Conservation (phyloP, 805 yeast genomes). For the Cyberlindnera petersonii region DNA sequence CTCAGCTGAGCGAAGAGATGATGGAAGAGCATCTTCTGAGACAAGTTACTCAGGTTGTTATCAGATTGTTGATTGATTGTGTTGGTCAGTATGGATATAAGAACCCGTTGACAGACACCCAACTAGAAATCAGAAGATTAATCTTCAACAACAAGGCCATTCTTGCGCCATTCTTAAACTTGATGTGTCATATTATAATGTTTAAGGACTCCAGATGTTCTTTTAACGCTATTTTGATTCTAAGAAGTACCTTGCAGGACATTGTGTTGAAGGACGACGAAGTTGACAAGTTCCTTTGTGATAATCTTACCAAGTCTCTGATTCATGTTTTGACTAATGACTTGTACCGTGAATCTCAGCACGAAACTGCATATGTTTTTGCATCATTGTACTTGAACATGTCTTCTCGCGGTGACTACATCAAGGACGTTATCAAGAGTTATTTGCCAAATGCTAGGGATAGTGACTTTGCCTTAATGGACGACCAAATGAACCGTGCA, state of each 20-base stretch:
- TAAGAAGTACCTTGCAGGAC: slow-evolving; percentile 68
- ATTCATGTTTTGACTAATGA: slow-evolving; percentile 65
- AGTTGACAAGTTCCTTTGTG: slow-evolving; percentile 60
- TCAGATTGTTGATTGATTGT: slow-evolving; percentile 78
- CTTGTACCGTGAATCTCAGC: slow-evolving; percentile 79
- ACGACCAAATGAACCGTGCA: slow-evolving; percentile 57
- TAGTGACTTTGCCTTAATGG: slow-evolving; percentile 60
- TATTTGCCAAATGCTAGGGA: slow-evolving; percentile 52
- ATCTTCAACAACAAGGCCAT: slow-evolving; percentile 62
- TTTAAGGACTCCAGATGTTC: slow-evolving; percentile 91
- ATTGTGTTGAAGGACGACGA: slow-evolving; percentile 65
- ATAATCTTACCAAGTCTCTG: slow-evolving; percentile 65
- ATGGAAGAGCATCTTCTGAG: slow-evolving; percentile 93
- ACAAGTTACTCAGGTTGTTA: slow-evolving; percentile 90
- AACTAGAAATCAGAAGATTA: slow-evolving; percentile 59
- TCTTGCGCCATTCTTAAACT: slow-evolving; percentile 71
- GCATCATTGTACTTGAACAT: slow-evolving; percentile 74
- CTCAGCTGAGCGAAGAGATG: slow-evolving; percentile 92
- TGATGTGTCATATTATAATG: slow-evolving; percentile 71
- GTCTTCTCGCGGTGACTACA: slow-evolving; percentile 64
- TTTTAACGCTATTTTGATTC: slow-evolving; percentile 79
- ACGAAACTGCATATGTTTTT: slow-evolving; percentile 87
- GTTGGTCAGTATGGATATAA: slow-evolving; percentile 68
- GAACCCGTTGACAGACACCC: slow-evolving; percentile 48
- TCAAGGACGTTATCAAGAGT: slow-evolving; percentile 55